These are phyloP conservation scores for Penicillium sp. DNA, from an alignment of 2,329 filamentous ascomycete species.

Conservation along the genomic window DNA sequence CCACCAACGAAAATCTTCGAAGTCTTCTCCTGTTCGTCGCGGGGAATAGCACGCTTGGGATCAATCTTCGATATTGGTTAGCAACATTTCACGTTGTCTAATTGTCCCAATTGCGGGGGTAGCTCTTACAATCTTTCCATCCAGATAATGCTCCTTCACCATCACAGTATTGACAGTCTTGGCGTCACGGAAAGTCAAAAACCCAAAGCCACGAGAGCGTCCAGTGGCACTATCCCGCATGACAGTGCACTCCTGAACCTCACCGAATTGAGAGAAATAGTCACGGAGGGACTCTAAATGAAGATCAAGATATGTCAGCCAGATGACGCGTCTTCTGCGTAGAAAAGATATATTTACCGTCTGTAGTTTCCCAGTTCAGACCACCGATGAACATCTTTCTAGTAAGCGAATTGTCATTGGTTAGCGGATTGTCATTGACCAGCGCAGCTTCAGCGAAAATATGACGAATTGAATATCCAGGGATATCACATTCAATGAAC, in stretches of 20 bases:
- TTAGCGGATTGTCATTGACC: not conserved
- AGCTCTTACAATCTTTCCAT: conserved; percentile 88
- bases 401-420: conserved; percentile 34
- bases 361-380: conserved; percentile 97
- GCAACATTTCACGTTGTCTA: conserved; percentile 9
- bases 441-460: not conserved
- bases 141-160: conserved; percentile 98
- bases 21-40: conserved; percentile 96
- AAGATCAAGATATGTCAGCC: not conserved
- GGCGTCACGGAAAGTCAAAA: conserved; percentile 95
- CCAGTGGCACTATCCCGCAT: conserved; percentile 96
- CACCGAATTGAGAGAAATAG: conserved; percentile 97
- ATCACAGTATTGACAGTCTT: conserved; percentile 99
- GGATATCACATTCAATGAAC: too few relatives aligned
- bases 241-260: conserved; percentile 97
- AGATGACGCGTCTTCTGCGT: not conserved
- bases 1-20: conserved; percentile 99
- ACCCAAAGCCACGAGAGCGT: conserved; percentile 92
- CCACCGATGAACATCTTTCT: conserved; percentile 99
- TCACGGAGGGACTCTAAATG: conserved; percentile 83
- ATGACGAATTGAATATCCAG: not conserved
- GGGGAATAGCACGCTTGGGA: conserved; percentile 92
- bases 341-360: conserved; percentile 65
- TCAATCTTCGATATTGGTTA: conserved; percentile 69
- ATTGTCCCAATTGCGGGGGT: conserved; percentile 5